Conservation (phyloP, 2,329 filamentous ascomycete species). For the Fusarium oxysporum region DNA sequence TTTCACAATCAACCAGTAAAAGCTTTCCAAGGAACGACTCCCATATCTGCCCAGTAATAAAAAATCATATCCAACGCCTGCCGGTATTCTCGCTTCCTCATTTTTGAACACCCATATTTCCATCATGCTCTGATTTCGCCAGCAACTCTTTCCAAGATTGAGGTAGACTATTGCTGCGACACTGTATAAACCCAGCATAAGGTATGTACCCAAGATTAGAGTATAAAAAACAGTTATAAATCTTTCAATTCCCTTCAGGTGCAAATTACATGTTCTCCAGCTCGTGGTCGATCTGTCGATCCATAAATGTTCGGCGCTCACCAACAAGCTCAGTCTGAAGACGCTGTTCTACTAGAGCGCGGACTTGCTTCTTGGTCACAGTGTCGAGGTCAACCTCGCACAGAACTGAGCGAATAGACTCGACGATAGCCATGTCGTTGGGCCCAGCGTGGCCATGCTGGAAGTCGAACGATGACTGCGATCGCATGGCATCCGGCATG, state of each 20-base stretch:
- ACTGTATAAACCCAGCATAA: slow-evolving; percentile 33
- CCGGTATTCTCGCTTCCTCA: slow-evolving; percentile 36
- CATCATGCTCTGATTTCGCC: slow-evolving; percentile 16
- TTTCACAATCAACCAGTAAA: slow-evolving; percentile 40
- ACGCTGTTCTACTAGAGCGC: slow-evolving; percentile 91
- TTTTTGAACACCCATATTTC: slow-evolving; percentile 37
- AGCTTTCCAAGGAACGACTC: slow-evolving; percentile 42
- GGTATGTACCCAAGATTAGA: slow-evolving; percentile 42
- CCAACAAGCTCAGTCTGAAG: slow-evolving; percentile 89
- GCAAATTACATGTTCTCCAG: slow-evolving; percentile 85
- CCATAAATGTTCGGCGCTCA: slow-evolving; percentile 89
- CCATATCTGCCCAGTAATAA: slow-evolving; percentile 36
- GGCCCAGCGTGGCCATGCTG: slow-evolving; percentile 72
- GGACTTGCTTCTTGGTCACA: slow-evolving; percentile 98
- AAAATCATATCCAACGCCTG: slow-evolving; percentile 36
- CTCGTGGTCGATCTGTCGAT: slow-evolving; percentile 92
- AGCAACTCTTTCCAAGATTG: slow-evolving; percentile 20
- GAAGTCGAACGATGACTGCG: slow-evolving; percentile 69
- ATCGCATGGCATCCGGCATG: slow-evolving; percentile 61
- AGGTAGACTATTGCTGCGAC: slow-evolving; percentile 7
- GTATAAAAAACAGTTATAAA: slow-evolving; percentile 22
- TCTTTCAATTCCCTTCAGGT: slow-evolving; percentile 3
- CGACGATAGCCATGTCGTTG: slow-evolving; percentile 82
- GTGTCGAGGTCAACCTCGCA: slow-evolving; percentile 91
- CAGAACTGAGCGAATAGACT: slow-evolving; percentile 85